A percentile compares a stretch with the other conserved stretches of the same genome.
These are phyloP conservation scores for Fusarium sp. DNA, from an alignment of 2,329 filamentous ascomycete species.

Conservation along the genomic window DNA sequence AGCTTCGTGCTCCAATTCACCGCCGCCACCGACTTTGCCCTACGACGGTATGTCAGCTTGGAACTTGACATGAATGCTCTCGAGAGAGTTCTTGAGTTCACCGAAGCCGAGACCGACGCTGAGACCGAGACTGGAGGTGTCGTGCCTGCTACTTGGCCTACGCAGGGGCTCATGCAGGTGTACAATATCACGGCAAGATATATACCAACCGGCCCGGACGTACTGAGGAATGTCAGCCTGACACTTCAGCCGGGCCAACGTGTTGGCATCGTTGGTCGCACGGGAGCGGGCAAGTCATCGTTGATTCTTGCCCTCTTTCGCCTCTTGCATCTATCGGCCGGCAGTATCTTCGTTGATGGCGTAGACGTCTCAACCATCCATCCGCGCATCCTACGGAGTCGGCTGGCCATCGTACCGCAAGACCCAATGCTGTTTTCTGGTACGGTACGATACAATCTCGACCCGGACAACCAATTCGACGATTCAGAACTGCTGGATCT, in stretches of 20 bases:
- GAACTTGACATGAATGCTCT: constrained; percentile 83
- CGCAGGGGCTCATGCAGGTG: constrained; percentile 75
- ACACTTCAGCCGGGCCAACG: constrained; percentile 72
- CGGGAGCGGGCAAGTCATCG: constrained; percentile 80
- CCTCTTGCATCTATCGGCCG: constrained; percentile 75
- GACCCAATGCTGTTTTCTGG: constrained; percentile 84
- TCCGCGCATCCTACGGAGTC: no score
- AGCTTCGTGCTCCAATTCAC: constrained; percentile 78
- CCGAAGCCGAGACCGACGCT: constrained; percentile 70
- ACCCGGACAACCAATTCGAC: no score
- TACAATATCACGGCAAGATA: constrained; percentile 77
- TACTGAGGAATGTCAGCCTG: constrained; percentile 76
- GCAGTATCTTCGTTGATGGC: constrained; percentile 76
- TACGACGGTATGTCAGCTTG: constrained; percentile 74
- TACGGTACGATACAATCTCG: constrained; percentile 78
- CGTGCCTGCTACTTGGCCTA: constrained; percentile 79
- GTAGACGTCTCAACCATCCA: no score
- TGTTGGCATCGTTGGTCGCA: constrained; percentile 79
- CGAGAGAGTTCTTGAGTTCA: constrained; percentile 81
- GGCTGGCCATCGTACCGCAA: constrained; percentile 82
- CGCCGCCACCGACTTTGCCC: constrained; percentile 68
- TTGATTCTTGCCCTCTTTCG: constrained; percentile 80
- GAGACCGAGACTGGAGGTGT: constrained; percentile 71
- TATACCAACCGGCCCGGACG: constrained; percentile 74
- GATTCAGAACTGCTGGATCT: no score